Evolutionary conservation across 768 basidiomycete genomes (phyloP).

Genomic region (Leucocoprinus leucothites): DNA sequence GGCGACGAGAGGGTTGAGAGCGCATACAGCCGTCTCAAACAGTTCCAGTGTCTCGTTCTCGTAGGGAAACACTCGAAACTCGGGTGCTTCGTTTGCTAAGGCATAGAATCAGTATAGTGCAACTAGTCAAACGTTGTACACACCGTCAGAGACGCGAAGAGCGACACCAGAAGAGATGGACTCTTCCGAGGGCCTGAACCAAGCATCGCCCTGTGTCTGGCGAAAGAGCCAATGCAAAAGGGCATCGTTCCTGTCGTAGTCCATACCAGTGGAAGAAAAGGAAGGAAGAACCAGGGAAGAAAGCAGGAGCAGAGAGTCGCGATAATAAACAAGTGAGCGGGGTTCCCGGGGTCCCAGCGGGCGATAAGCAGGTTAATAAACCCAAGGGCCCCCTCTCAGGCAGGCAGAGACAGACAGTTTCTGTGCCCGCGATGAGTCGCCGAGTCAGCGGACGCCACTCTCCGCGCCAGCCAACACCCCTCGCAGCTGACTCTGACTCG

Average conservation of each 20-base stretch:
- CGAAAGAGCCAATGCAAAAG: conserved; percentile 77
- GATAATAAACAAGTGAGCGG: background rate
- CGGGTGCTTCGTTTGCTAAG: conserved; percentile 27
- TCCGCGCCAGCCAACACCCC: conserved; percentile 4
- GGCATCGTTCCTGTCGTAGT: conserved; percentile 81
- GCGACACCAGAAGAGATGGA: conserved; percentile 74
- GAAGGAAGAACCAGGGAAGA: conserved; percentile 12
- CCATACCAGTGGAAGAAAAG: conserved; percentile 40
- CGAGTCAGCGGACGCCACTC: too few species aligned
- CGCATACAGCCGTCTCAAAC: conserved; percentile 69
- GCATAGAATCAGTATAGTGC: background rate
- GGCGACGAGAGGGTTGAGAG: conserved; percentile 78
- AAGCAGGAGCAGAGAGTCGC: conserved; percentile 11
- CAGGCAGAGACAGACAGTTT: too few species aligned
- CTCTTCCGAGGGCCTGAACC: conserved; percentile 79
- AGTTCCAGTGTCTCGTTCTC: conserved; percentile 69
- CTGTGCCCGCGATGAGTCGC: too few species aligned
- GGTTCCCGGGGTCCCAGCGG: background rate
- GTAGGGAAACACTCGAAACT: conserved; percentile 82
- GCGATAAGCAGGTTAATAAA: background rate
- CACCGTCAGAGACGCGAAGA: conserved; percentile 43
- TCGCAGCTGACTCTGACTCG: background rate
- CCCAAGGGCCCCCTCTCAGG: too few species aligned
- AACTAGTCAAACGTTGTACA: conserved; percentile 17
- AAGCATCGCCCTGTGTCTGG: conserved; percentile 78